Evolutionary conservation across 164 flowering plant genomes (phyloP).

Genomic region (Magnolia officinalis): DNA sequence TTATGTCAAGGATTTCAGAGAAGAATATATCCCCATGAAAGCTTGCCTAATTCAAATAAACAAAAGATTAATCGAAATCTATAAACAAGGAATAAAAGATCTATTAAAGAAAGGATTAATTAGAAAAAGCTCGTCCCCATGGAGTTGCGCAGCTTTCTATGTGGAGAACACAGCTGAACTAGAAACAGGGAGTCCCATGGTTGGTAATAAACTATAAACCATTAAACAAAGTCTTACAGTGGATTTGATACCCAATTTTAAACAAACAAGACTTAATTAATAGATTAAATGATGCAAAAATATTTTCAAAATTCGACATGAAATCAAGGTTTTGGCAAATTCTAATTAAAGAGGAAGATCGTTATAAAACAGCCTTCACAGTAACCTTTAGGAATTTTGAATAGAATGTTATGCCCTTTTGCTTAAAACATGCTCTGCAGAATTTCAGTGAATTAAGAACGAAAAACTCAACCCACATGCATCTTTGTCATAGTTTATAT

Average conservation of each 20-base stretch:
- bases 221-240: not conserved
- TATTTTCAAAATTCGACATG: not conserved
- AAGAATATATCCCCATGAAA: not conserved
- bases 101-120: not conserved
- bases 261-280: not conserved
- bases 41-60: not conserved
- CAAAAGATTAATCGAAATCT: not conserved
- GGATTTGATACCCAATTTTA: not conserved
- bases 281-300: not conserved
- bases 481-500: too few relatives aligned
- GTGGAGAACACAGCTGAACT: not conserved
- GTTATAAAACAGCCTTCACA: not conserved
- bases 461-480: not conserved
- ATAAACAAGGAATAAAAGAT: not conserved
- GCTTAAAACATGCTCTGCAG: too few relatives aligned
- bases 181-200: not conserved
- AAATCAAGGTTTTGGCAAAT: not conserved
- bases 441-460: not conserved
- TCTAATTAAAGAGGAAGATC: not conserved
- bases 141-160: not conserved
- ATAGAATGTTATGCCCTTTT: too few relatives aligned
- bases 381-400: not conserved
- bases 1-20: not conserved
- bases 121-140: not conserved
- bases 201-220: conserved; percentile 6